Percentiles rank a stretch among this genome's conserved stretches.
These are phyloP conservation scores for Russula brevipes DNA, from an alignment of 768 basidiomycete species.

Conservation along the genomic window DNA sequence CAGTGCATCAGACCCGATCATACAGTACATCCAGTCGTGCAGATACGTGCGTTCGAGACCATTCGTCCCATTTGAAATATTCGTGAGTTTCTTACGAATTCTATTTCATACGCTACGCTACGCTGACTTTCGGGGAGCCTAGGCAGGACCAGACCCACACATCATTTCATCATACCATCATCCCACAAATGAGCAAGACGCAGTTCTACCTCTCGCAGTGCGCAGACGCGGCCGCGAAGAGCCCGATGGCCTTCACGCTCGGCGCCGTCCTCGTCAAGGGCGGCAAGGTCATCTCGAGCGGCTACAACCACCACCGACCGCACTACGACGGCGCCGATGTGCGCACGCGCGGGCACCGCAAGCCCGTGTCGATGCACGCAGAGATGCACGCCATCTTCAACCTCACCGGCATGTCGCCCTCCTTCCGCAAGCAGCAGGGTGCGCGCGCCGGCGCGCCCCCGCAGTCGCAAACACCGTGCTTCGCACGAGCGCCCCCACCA, in stretches of 20 bases:
- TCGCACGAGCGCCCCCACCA: constrained; percentile 5
- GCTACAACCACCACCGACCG: constrained; percentile 51
- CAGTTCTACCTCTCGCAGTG: constrained; percentile 29
- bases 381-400: constrained; percentile 58
- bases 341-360: constrained; percentile 37
- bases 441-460: constrained; percentile 29
- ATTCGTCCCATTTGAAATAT: too few species aligned
- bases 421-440: constrained; percentile 45
- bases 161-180: neutral
- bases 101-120: too few species aligned
- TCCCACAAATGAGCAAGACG: constrained; percentile 40
- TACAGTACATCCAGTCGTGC: too few species aligned
- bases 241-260: constrained; percentile 46
- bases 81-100: too few species aligned
- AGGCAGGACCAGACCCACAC: too few species aligned
- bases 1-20: too few species aligned
- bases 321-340: constrained; percentile 47
- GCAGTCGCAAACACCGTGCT: constrained; percentile 20
- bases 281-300: constrained; percentile 49
- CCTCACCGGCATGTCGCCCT: constrained; percentile 45
- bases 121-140: too few species aligned
- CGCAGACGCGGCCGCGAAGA: constrained; percentile 45
- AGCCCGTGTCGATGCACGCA: constrained; percentile 52
- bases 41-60: too few species aligned
- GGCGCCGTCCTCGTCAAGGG: constrained; percentile 49